These are phyloP conservation scores for Urostyla sp. DNA, from an alignment of 73 alveolate species.

Conservation along the genomic window DNA sequence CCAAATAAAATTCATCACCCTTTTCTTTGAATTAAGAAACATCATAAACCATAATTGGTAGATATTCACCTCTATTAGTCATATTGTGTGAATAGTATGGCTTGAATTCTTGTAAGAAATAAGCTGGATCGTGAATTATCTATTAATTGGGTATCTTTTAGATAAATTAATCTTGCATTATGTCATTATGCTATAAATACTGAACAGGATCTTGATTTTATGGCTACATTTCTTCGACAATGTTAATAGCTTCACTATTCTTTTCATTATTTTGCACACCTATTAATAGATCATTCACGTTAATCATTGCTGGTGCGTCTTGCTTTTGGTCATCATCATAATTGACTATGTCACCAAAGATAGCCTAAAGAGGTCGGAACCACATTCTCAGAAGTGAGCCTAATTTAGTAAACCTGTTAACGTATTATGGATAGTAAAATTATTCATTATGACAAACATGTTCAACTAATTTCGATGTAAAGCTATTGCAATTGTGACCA, in stretches of 20 bases:
- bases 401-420: slow-evolving; percentile 67
- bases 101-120: too few relatives aligned
- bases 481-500: slow-evolving; percentile 66
- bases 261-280: too few relatives aligned
- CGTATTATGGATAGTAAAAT: slow-evolving; percentile 62
- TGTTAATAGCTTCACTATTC: too few relatives aligned
- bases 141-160: too few relatives aligned
- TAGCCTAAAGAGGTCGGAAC: slow-evolving; percentile 64
- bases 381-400: slow-evolving; percentile 64
- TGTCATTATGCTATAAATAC: background rate
- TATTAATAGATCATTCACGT: too few relatives aligned
- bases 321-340: slow-evolving; percentile 19
- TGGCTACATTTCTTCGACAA: background rate
- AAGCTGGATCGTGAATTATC: too few relatives aligned
- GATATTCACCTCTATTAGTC: too few relatives aligned
- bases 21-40: too few relatives aligned
- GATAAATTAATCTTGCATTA: too few relatives aligned
- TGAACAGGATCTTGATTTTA: background rate
- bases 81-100: too few relatives aligned
- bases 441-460: slow-evolving; percentile 66
- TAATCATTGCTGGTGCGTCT: slow-evolving; percentile 4
- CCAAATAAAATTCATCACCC: too few relatives aligned
- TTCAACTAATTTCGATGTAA: slow-evolving; percentile 42
- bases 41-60: too few relatives aligned
- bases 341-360: slow-evolving; percentile 69